Evolutionary conservation across 2,329 filamentous ascomycete species (phyloP).

Genomic region (Aspergillus carbonarius): DNA sequence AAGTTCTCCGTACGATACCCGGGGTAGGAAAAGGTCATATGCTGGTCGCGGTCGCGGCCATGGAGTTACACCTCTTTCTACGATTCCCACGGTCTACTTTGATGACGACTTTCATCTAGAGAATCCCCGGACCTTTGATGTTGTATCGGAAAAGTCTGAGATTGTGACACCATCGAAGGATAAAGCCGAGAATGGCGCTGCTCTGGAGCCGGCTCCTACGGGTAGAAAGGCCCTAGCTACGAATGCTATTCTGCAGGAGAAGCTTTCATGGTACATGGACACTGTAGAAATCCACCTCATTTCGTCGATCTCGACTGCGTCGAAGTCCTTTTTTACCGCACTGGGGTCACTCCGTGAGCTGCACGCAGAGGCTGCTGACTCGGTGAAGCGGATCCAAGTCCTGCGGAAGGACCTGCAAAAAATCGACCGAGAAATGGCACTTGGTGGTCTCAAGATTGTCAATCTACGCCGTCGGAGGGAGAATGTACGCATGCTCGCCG

Average conservation of each 20-base stretch:
- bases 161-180: slow-evolving; percentile 72
- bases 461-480: slow-evolving; percentile 77
- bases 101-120: slow-evolving; percentile 94
- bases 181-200: slow-evolving; percentile 56
- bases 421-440: slow-evolving; percentile 82
- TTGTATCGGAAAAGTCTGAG: slow-evolving; percentile 93
- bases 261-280: slow-evolving; percentile 99
- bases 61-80: slow-evolving; percentile 81
- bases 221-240: slow-evolving; percentile 84
- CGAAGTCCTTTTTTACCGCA: slow-evolving; percentile 93
- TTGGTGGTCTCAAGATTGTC: slow-evolving; percentile 80
- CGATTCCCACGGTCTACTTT: slow-evolving; percentile 90
- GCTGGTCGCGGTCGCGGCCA: slow-evolving; percentile 60
- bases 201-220: slow-evolving; percentile 54
- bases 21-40: slow-evolving; percentile 51
- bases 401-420: slow-evolving; percentile 75
- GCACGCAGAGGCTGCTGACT: slow-evolving; percentile 88
- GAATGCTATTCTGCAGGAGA: slow-evolving; percentile 96
- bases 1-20: slow-evolving; percentile 49
- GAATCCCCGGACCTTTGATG: slow-evolving; percentile 92
- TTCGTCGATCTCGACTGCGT: slow-evolving; percentile 91
- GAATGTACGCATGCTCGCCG: slow-evolving; percentile 78
- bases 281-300: slow-evolving; percentile 97
- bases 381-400: slow-evolving; percentile 79
- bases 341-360: slow-evolving; percentile 86